Evolutionary conservation across 805 yeast genomes (phyloP).

Genomic region (Candida nemodendra): DNA sequence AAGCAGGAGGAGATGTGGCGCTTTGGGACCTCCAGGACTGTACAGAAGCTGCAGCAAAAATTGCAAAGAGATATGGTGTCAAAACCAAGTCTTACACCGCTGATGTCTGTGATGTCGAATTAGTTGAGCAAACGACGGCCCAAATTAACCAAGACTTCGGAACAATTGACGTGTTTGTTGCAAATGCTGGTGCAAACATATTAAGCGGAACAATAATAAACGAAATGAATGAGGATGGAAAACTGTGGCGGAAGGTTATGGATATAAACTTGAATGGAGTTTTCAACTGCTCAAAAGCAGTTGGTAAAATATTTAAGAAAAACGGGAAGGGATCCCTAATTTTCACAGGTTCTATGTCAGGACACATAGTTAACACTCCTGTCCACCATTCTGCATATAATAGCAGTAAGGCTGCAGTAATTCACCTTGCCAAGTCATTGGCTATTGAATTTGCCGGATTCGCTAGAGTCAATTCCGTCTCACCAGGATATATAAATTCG

Average conservation of each 20-base stretch:
- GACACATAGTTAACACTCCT: slow-evolving; percentile 53
- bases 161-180: slow-evolving; percentile 28
- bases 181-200: slow-evolving; percentile 41
- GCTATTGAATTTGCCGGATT: slow-evolving; percentile 50
- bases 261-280: slow-evolving; percentile 50
- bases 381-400: slow-evolving; percentile 50
- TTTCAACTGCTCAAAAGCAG: slow-evolving; percentile 49
- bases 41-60: slow-evolving; percentile 28
- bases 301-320: slow-evolving; percentile 45
- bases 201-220: slow-evolving; percentile 23
- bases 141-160: slow-evolving; percentile 35
- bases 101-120: slow-evolving; percentile 31
- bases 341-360: slow-evolving; percentile 57
- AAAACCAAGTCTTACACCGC: slow-evolving; percentile 10
- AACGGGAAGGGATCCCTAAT: slow-evolving; percentile 49
- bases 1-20: slow-evolving; percentile 42
- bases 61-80: slow-evolving; percentile 39
- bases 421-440: slow-evolving; percentile 45
- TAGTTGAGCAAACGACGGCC: slow-evolving; percentile 29
- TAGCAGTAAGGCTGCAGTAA: slow-evolving; percentile 49
- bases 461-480: slow-evolving; percentile 49
- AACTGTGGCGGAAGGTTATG: slow-evolving; percentile 46
- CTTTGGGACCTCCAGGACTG: slow-evolving; percentile 37
- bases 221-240: slow-evolving; percentile 32
- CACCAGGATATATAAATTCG: slow-evolving; percentile 51